Evolutionary conservation across 805 yeast species (phyloP), one percentile per base, ranked within the genome.

Genomic region (Priceomyces carsonii): DNA sequence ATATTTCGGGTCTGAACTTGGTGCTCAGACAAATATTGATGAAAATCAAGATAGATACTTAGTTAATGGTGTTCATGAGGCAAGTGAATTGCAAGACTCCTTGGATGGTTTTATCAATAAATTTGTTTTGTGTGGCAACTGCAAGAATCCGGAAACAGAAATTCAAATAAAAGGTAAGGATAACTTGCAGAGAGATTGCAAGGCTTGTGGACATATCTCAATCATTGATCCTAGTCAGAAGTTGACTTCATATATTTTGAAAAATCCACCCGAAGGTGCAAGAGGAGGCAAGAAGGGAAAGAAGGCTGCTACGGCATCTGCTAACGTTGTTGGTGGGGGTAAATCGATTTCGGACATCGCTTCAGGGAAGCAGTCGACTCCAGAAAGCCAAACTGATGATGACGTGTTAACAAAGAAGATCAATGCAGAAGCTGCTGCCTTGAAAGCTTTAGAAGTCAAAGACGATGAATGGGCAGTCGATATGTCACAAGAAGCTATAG

Each of bases 391-490:
- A 58, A 29, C 66, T 40, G 76, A 76, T 24, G 87, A 83, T 45
- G 91, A 85, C 56, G 82, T 77, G 36, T 73, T 85, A 47, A 80
- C 93, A 28, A 76, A 80, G 57, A 83, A 83, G 55, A 83, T 85
- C 71, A 82, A 79, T 59, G 88, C 93, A 29, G 95, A 85, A 60
- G 95, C 93, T 14, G 82, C 88, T 8, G 77, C 72, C 25, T 69
- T 85, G 40, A 47, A 50, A 16, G 76, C 76, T 32, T 76, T 79
- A 40, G 80, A 76, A 42, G 84, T 85, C 36, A 81, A 82, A 45
- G 96, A 89, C 57, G 97, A 86, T 49, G 95, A 87, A 48, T 91
- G 98, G 98, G 88, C 96, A 13, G 96, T 90, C 27, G 99, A 91
- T 63, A 87, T 90, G 77, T 85, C 95, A 32, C 93, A 86, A 61